Conservation (phyloP, 768 basidiomycete species). For the Agaricus blazei region DNA sequence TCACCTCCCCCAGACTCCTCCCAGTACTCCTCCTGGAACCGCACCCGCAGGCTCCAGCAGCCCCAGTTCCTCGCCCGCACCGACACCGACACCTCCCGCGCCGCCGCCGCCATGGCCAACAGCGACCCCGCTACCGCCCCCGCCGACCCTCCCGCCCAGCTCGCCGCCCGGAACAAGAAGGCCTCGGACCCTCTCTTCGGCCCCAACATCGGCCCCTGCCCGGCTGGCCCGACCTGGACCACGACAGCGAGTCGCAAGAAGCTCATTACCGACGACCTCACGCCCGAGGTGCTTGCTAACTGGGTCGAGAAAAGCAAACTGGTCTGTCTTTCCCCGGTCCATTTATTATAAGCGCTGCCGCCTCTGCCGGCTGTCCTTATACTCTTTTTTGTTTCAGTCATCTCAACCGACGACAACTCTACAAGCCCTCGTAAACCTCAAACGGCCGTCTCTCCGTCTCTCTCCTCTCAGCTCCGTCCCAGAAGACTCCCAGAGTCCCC, state of each 20-base stretch:
- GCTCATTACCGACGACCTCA: conserved; percentile 58
- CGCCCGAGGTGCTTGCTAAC: conserved; percentile 70
- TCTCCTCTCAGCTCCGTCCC: conserved; percentile 52
- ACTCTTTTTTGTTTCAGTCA: conserved; percentile 35
- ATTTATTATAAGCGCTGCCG: background rate
- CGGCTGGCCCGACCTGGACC: conserved; percentile 68
- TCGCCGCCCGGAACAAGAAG: conserved; percentile 44
- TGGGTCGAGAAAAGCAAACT: conserved; percentile 91
- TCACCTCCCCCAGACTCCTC: conserved; percentile 28
- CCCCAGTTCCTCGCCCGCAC: conserved; percentile 49
- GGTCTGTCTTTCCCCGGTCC: conserved; percentile 32
- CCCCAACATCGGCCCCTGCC: conserved; percentile 80
- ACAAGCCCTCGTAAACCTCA: conserved; percentile 92
- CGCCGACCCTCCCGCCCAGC: background rate
- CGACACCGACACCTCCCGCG: conserved; percentile 42
- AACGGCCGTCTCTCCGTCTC: conserved; percentile 80
- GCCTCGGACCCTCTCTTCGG: conserved; percentile 85
- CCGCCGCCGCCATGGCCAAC: conserved; percentile 46
- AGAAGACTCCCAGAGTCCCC: conserved; percentile 32
- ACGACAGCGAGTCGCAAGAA: conserved; percentile 21
- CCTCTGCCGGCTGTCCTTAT: no score
- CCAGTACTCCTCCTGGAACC: conserved; percentile 55
- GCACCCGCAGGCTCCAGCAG: conserved; percentile 46
- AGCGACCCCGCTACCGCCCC: conserved; percentile 18
- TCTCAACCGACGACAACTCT: conserved; percentile 88